Percentiles rank a stretch among this genome's conserved stretches.
These are phyloP conservation scores for Artomyces pyxidatus DNA, from an alignment of 768 basidiomycete genomes.

Conservation along the genomic window DNA sequence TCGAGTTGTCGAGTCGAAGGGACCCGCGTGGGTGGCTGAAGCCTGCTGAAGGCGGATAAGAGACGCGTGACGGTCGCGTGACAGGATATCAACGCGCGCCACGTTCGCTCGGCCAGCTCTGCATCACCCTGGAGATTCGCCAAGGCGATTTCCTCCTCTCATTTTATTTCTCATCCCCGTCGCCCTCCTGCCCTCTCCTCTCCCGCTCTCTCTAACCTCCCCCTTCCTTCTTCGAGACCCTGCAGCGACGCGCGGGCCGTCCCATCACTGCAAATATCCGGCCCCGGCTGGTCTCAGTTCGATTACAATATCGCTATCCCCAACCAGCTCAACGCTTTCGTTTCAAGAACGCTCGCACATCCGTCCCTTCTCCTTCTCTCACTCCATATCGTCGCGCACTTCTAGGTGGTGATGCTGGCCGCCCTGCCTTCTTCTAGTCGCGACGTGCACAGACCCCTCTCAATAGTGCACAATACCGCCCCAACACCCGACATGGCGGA, in stretches of 20 bases:
- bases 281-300: neutral
- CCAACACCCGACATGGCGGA: neutral
- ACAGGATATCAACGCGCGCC: neutral
- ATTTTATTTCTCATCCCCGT: neutral
- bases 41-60: too few species aligned
- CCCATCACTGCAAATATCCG: neutral
- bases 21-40: neutral
- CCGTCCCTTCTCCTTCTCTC: neutral
- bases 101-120: neutral
- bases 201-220: neutral
- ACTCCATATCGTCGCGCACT: neutral
- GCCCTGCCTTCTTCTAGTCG: slow-evolving; percentile 7
- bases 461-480: neutral
- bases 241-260: neutral
- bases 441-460: neutral
- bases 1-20: neutral
- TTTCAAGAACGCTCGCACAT: neutral
- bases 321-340: neutral
- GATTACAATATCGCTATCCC: slow-evolving; percentile 3
- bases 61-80: neutral
- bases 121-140: neutral
- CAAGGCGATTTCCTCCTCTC: neutral
- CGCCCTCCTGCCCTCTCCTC: neutral
- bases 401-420: slow-evolving; percentile 4
- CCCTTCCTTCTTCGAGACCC: neutral